phyloP scores from a whole-genome alignment of 768 basidiomycete genomes.

The Tylopilus balloui region DNA sequence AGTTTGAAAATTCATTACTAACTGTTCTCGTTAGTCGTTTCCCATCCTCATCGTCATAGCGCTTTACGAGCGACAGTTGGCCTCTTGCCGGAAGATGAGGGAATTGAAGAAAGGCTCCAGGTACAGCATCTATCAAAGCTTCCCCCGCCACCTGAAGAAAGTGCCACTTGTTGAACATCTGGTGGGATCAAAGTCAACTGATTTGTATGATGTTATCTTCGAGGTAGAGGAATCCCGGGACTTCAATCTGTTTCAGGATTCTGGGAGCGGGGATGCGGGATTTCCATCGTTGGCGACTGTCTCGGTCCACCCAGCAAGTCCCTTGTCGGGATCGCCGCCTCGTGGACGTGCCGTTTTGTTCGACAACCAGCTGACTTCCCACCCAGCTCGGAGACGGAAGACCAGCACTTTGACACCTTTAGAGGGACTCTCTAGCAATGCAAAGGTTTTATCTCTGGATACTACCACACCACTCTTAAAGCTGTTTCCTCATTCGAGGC shows the following conservation, averaged over 20 bases:
- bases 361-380: conserved; percentile 10
- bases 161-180: conserved; percentile 74
- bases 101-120: conserved; percentile 50
- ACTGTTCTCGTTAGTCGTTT: conserved; percentile 46
- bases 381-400: conserved; percentile 22
- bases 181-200: conserved; percentile 62
- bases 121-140: conserved; percentile 53
- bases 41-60: conserved; percentile 74
- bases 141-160: conserved; percentile 68
- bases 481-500: conserved; percentile 25
- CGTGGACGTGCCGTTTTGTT: not conserved
- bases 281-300: conserved; percentile 8
- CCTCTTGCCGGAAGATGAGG: conserved; percentile 46
- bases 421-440: conserved; percentile 28
- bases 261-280: conserved; percentile 38
- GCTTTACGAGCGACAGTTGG: conserved; percentile 72
- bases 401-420: conserved; percentile 25
- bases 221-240: conserved; percentile 54
- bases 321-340: conserved; percentile 9
- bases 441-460: conserved; percentile 28
- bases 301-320: conserved; percentile 9
- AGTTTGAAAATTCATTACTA: not conserved
- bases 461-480: conserved; percentile 25
- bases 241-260: conserved; percentile 47
- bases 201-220: conserved; percentile 76